Base-by-base conservation (phyloP, 148 eudicot genomes). In the Rhododendron mucronatum region DNA sequence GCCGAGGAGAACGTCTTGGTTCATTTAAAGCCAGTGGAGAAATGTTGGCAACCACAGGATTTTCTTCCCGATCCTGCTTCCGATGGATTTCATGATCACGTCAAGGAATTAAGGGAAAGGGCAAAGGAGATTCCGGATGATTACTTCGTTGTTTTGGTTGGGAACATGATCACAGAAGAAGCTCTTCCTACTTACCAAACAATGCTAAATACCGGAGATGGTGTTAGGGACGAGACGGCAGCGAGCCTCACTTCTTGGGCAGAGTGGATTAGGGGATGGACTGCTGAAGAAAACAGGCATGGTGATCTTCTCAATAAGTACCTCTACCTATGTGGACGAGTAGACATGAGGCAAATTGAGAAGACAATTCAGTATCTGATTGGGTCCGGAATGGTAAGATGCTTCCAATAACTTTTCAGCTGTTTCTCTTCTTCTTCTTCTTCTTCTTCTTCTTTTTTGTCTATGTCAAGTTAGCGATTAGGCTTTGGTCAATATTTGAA, bases 281-380 rank as follows among this genome's bases (percentile, higher is more conserved):
- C 88, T n/a, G 88, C 88, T 35, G 88, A 87, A 73, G 88, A 87
- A 28, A 87, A 87, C 74, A 77, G 88, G 83, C 88, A 87, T 8
- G 88, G 88, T 15, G 88, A 87, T 45, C 86, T 87, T 63, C 81
- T 87, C 37, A 87, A 87, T 78, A 87, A 87, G 78, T 87, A 87
- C 65, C 85, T 87, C 26, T 87, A 87, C 74, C 88, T 87, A 33
- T 77, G 48, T 77, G 88, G 88, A 48, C 86, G 88, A 48, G 88
- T 87, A 11, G 86, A 87, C 84, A 87, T 87, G 88, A 87, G 74
- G 88, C 88, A 87, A 76, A 83, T 87, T 51, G 86, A 87, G 86
- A 87, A 83, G 88, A 87, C 88, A 7, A 87, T 87, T 35, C 88
- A 87, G 88, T 87, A 87, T 65, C 53, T 87, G 83, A 87, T 83